Base-by-base conservation (phyloP, 2,329 filamentous ascomycete genomes). In the Fusarium poae region DNA sequence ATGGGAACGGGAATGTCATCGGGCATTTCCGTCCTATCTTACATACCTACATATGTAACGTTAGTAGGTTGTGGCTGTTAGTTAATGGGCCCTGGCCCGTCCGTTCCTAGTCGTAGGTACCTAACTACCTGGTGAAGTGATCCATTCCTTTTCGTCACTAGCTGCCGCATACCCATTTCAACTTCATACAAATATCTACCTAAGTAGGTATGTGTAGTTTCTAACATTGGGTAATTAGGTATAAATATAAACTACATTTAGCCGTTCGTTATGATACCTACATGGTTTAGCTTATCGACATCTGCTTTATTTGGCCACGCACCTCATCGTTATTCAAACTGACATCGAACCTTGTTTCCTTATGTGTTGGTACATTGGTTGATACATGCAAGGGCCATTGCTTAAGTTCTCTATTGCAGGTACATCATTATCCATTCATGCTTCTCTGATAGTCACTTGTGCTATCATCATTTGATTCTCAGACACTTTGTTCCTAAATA, bases 11-110 rank as follows among this genome's bases (percentile, higher is more conserved):
- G 39, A 54, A 58, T 54, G 49, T 44, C 30, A 54, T 18, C 25
- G 43, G 60, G 16, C 30, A 37, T 35, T 34, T 64, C 51, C 39
- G 39, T 64, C 44, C 29, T 34, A 39, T 13, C 16, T 50, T 11
- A n/a, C n/a, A n/a, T n/a, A n/a, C n/a, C n/a, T n/a, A n/a, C n/a
- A n/a, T n/a, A n/a, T n/a, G n/a, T n/a, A n/a, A n/a, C n/a, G n/a
- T n/a, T n/a, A n/a, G n/a, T 64, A 27, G 7, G 27, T 9, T 46
- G 49, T 43, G 37, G 20, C 21, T 15, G 25, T 35, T 25, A 30
- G 25, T 35, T 25, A 30, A 42, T 61, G 21, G 57, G 30, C 40
- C 48, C 39, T 32, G 20, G 29, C 43, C 35, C 11, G 39, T 37
- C 35, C 32, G 43, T 18, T 16, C 39, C 39, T 40, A 37, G 35